phyloP scores from a whole-genome alignment of 768 basidiomycete species.

The Suillus bovinus region DNA sequence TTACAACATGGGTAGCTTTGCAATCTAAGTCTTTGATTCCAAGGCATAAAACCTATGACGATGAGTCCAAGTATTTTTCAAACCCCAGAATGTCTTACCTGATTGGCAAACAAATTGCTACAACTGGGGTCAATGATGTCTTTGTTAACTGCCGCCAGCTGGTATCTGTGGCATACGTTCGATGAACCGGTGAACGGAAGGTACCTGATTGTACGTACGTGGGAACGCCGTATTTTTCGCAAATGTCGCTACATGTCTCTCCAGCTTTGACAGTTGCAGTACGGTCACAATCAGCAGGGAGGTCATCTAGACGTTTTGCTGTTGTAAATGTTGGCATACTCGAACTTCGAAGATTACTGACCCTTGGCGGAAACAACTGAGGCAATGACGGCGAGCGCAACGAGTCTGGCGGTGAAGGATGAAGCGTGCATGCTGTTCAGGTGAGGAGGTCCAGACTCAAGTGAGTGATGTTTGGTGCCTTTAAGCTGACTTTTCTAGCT shows the following conservation, averaged over 20 bases:
- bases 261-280: conserved; percentile 50
- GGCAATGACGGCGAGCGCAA: conserved; percentile 4
- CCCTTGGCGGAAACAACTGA: conserved; percentile 14
- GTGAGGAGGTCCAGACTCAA: neutral
- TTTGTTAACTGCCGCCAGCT: conserved; percentile 54
- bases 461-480: neutral
- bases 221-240: conserved; percentile 45
- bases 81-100: conserved; percentile 34
- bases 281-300: conserved; percentile 44
- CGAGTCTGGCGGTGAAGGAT: conserved; percentile 17
- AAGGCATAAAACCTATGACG: conserved; percentile 50
- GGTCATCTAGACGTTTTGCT: neutral
- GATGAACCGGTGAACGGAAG: neutral
- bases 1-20: conserved; percentile 46
- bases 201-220: conserved; percentile 36
- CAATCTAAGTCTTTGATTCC: conserved; percentile 61
- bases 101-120: conserved; percentile 51
- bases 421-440: conserved; percentile 22
- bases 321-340: neutral
- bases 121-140: conserved; percentile 52
- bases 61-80: conserved; percentile 1
- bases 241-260: conserved; percentile 60
- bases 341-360: conserved; percentile 1
- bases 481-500: neutral
- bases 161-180: conserved; percentile 50